Conservation (phyloP, 306 rosid species). For the Malus domestica region ASM211411v1 NC_041804.1:13891501-13892000, state of each 20-base stretch:
- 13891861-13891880: slow-evolving; percentile 49
- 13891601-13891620: slow-evolving; percentile 40
- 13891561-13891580: slow-evolving; percentile 28
- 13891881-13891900: slow-evolving; percentile 45
- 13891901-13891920: slow-evolving; percentile 49
- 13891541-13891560: slow-evolving; percentile 30
- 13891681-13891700: slow-evolving; percentile 36
- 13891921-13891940: slow-evolving; percentile 55
- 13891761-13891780: slow-evolving; percentile 49
- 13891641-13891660: slow-evolving; percentile 31
- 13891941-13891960: slow-evolving; percentile 64
- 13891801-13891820: slow-evolving; percentile 37
- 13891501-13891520: slow-evolving; percentile 43
- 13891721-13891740: slow-evolving; percentile 41
- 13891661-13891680: slow-evolving; percentile 43
- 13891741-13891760: slow-evolving; percentile 45
- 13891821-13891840: slow-evolving; percentile 56
- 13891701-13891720: slow-evolving; percentile 57
- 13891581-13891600: slow-evolving; percentile 33
- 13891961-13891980: slow-evolving; percentile 39
- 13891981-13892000: slow-evolving; percentile 44
- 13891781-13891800: slow-evolving; percentile 76
- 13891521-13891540: slow-evolving; percentile 58
- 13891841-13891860: slow-evolving; percentile 45
- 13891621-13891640: slow-evolving; percentile 24